These are phyloP conservation scores for Lasiosphaeriaceae sp. DNA, from an alignment of 495 filamentous ascomycete genomes.

Conservation along the genomic window DNA sequence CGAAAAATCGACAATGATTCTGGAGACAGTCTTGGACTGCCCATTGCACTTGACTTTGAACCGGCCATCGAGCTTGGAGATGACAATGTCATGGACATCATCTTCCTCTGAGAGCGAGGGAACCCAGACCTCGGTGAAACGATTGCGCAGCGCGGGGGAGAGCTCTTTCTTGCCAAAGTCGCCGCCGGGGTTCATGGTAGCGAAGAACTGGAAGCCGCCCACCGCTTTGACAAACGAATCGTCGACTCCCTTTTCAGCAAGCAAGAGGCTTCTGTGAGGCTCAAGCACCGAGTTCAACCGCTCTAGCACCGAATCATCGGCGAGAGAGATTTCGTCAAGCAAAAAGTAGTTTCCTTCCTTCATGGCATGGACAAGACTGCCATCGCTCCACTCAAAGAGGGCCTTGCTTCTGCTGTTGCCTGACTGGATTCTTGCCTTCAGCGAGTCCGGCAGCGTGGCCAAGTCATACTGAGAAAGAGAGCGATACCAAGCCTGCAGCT, in stretches of 20 bases:
- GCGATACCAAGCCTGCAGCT: constrained; percentile 40
- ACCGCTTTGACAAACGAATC: constrained; percentile 72
- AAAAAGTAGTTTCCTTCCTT: constrained; percentile 83
- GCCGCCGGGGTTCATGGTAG: constrained; percentile 98
- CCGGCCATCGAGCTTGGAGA: constrained; percentile 58
- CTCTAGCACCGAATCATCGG: constrained; percentile 96
- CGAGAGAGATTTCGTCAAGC: constrained; percentile 95
- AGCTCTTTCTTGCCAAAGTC: constrained; percentile 98
- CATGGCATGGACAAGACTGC: constrained; percentile 94
- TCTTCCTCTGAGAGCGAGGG: constrained; percentile 74
- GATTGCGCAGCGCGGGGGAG: constrained; percentile 89
- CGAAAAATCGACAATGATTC: constrained; percentile 76
- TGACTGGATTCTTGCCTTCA: constrained; percentile 54
- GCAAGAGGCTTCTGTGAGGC: constrained; percentile 73
- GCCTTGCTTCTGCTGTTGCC: constrained; percentile 65
- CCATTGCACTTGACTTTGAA: constrained; percentile 22
- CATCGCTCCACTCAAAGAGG: constrained; percentile 95
- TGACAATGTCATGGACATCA: constrained; percentile 83
- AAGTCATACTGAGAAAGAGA: constrained; percentile 22
- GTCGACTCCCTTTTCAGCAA: constrained; percentile 88
- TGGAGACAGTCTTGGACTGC: constrained; percentile 43
- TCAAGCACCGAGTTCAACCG: constrained; percentile 97
- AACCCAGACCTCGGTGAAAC: constrained; percentile 99
- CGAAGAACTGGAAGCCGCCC: constrained; percentile 90
- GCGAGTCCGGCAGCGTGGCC: constrained; percentile 41